Evolutionary conservation across 768 basidiomycete genomes (phyloP).

Genomic region (Phylloporus sp.): DNA sequence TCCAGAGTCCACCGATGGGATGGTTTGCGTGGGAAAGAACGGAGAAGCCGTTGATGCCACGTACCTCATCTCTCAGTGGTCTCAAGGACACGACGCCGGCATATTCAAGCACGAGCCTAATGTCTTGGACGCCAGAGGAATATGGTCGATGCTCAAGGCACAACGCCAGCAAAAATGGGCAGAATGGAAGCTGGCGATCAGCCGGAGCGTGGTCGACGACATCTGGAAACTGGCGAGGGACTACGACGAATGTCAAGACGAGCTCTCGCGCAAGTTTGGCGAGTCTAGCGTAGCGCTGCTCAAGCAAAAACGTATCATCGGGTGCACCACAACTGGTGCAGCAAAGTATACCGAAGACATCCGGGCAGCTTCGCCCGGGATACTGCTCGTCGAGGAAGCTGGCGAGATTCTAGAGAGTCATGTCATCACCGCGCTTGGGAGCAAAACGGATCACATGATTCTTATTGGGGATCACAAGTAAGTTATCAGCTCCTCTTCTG

Average conservation of each 20-base stretch:
- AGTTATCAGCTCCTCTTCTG: slow-evolving; percentile 13
- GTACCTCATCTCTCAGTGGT: slow-evolving; percentile 52
- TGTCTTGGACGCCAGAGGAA: slow-evolving; percentile 30
- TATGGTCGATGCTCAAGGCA: slow-evolving; percentile 32
- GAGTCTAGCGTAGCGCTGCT: slow-evolving; percentile 37
- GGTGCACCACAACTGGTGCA: slow-evolving; percentile 67
- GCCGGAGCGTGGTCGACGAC: slow-evolving; percentile 31
- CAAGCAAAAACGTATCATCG: slow-evolving; percentile 53
- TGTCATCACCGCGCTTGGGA: slow-evolving; percentile 53
- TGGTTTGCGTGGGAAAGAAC: slow-evolving; percentile 33
- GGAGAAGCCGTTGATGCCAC: slow-evolving; percentile 36
- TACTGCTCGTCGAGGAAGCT: slow-evolving; percentile 69
- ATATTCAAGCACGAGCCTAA: slow-evolving; percentile 35
- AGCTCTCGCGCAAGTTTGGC: slow-evolving; percentile 35
- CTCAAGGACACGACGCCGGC: slow-evolving; percentile 41
- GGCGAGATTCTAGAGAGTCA: slow-evolving; percentile 73
- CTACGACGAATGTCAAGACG: slow-evolving; percentile 41
- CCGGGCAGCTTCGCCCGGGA: slow-evolving; percentile 43
- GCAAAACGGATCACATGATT: slow-evolving; percentile 50
- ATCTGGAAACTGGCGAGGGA: slow-evolving; percentile 35
- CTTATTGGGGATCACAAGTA: slow-evolving; percentile 75
- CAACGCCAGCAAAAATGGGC: slow-evolving; percentile 22
- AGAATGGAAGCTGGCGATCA: slow-evolving; percentile 37
- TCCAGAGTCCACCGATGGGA: slow-evolving; percentile 41
- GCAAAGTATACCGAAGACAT: slow-evolving; percentile 56